A percentile compares a stretch with the other conserved stretches of the same genome.
phyloP scores from a whole-genome alignment of 2,329 filamentous ascomycete genomes.

The Clarireedia monteithiana region DNA sequence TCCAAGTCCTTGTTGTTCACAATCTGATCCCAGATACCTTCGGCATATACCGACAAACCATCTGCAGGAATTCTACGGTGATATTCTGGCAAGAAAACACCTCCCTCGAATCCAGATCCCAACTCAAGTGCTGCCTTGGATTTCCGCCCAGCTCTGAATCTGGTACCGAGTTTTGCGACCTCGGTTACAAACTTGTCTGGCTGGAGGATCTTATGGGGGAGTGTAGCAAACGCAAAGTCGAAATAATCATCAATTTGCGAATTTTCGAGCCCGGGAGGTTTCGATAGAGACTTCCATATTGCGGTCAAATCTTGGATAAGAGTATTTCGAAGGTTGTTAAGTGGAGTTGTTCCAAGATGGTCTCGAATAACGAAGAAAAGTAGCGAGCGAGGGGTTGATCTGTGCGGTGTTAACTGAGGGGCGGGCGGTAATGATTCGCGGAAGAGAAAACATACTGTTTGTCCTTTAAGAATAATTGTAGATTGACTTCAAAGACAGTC shows the following conservation, averaged over 20 bases:
- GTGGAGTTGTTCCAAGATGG: conserved; percentile 84
- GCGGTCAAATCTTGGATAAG: conserved; percentile 83
- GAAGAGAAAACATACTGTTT: conserved; percentile 57
- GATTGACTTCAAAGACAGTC: conserved; percentile 97
- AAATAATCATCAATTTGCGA: conserved; percentile 96
- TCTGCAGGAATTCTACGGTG: conserved; percentile 94
- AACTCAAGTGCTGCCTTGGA: conserved; percentile 53
- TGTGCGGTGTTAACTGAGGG: conserved; percentile 33
- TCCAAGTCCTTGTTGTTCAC: conserved; percentile 98
- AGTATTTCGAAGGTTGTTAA: conserved; percentile 84
- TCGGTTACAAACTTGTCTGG: conserved; percentile 82
- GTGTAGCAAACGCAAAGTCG: conserved; percentile 91
- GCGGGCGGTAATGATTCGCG: conserved; percentile 9
- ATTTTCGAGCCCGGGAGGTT: conserved; percentile 79
- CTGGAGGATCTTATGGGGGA: conserved; percentile 95
- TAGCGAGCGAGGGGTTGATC: conserved; percentile 79
- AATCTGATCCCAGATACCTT: conserved; percentile 96
- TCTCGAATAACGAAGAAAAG: conserved; percentile 99
- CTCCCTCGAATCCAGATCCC: conserved; percentile 68
- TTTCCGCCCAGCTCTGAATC: conserved; percentile 77
- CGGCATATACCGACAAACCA: conserved; percentile 89
- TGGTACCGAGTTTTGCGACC: conserved; percentile 67
- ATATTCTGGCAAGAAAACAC: conserved; percentile 87
- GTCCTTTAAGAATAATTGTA: conserved; percentile 95
- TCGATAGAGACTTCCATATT: conserved; percentile 89